Percentiles rank a stretch among this genome's conserved stretches.
phyloP scores from a whole-genome alignment of 306 rosid genomes.

The Cicer cuneatum region DNA sequence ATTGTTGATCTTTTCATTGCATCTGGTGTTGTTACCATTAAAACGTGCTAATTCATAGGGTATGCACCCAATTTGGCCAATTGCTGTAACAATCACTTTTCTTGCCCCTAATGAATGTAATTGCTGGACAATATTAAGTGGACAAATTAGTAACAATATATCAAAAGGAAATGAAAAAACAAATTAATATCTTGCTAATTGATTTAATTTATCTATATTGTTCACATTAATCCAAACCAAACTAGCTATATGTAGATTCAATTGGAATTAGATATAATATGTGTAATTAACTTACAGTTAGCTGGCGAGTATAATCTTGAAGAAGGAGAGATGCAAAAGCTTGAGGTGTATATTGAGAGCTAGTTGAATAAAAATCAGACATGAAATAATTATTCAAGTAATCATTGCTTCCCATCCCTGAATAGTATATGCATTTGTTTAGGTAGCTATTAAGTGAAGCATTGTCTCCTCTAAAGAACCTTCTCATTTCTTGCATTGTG shows the following conservation, averaged over 20 bases:
- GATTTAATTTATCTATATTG: too few relatives aligned
- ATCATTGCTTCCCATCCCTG: conserved; percentile 96
- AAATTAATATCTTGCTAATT: too few relatives aligned
- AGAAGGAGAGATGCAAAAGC: conserved; percentile 72
- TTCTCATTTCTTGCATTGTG: conserved; percentile 63
- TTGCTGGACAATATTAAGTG: conserved; percentile 56
- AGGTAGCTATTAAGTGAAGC: conserved; percentile 58
- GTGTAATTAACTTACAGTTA: conserved; percentile 51
- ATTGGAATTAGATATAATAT: too few relatives aligned
- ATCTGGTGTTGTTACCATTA: conserved; percentile 59
- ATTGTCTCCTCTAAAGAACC: conserved; percentile 72
- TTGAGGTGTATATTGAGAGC: conserved; percentile 57
- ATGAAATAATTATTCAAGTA: conserved; percentile 89
- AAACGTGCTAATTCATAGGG: conserved; percentile 82
- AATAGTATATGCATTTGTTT: conserved; percentile 68
- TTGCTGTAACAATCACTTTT: conserved; percentile 75
- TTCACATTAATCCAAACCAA: too few relatives aligned
- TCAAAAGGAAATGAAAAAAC: too few relatives aligned
- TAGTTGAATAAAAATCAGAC: conserved; percentile 74
- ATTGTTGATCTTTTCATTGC: conserved; percentile 82
- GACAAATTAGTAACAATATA: background rate
- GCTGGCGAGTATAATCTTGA: conserved; percentile 70
- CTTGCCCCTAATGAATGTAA: conserved; percentile 81
- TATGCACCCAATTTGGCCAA: conserved; percentile 92
- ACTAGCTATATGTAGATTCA: too few relatives aligned